These are phyloP conservation scores for Psilocybe subaeruginosa DNA, from an alignment of 768 basidiomycete genomes.

Conservation along the genomic window DNA sequence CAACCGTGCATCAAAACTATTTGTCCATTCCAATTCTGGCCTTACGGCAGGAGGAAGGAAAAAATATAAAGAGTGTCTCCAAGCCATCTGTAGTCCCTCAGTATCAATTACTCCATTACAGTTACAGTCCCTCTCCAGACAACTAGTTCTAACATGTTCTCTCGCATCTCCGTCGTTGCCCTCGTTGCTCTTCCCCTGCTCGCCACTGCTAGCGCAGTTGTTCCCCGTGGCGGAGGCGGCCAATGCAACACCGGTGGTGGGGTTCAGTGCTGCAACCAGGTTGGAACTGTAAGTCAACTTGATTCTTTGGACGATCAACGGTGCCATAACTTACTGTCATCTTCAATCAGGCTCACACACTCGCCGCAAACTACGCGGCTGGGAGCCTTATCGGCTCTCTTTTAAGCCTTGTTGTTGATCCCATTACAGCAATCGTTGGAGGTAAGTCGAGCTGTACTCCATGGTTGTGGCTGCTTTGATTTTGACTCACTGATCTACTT, in stretches of 20 bases:
- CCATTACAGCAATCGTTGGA: constrained; percentile 20
- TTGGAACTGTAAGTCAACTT: constrained; percentile 16
- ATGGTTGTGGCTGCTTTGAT: background rate
- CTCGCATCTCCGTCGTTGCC: constrained; percentile 22
- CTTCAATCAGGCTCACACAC: background rate
- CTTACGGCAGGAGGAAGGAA: background rate
- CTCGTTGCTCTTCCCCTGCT: constrained; percentile 25
- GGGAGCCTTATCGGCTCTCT: constrained; percentile 6
- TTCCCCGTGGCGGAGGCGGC: constrained; percentile 16
- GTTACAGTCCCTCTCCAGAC: background rate
- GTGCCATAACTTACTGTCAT: background rate
- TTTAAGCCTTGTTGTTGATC: constrained; percentile 13
- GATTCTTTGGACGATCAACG: background rate
- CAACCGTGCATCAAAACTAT: background rate
- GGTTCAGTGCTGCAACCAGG: constrained; percentile 22
- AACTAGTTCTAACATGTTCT: constrained; percentile 16
- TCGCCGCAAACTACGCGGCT: background rate
- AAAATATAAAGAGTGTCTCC: background rate
- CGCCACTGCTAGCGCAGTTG: constrained; percentile 17
- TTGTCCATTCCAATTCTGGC: background rate
- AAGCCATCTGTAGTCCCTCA: background rate
- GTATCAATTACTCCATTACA: background rate
- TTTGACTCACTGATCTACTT: too few species aligned
- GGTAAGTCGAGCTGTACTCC: constrained; percentile 9
- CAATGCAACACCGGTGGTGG: constrained; percentile 24